Percentiles rank a stretch among this genome's conserved stretches.
phyloP scores from a whole-genome alignment of 2,329 filamentous ascomycete species.

The Tolypocladium album region DNA sequence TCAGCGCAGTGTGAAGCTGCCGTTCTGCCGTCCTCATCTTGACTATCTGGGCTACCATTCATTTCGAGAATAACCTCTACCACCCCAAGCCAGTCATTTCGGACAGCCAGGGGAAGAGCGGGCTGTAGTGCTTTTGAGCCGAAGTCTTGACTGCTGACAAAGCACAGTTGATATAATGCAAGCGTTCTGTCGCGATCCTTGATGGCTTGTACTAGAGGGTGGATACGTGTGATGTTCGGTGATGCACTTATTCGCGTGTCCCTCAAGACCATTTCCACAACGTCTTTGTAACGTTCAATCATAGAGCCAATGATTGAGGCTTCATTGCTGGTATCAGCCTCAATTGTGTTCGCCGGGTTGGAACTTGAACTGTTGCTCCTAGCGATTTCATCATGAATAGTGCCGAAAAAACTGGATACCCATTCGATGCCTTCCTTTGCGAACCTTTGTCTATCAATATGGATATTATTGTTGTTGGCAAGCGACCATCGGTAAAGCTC shows the following conservation, averaged over 20 bases:
- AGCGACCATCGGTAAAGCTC: slow-evolving; percentile 5
- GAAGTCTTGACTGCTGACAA: slow-evolving; percentile 1
- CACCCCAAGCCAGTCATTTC: slow-evolving; percentile 7
- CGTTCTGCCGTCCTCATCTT: slow-evolving; percentile 6
- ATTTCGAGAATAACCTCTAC: slow-evolving; percentile 5
- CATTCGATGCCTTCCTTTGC: slow-evolving; percentile 1
- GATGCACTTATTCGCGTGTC: background rate
- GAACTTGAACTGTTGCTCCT: background rate
- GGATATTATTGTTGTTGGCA: background rate
- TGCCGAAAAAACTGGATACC: background rate
- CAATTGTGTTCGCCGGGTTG: too few species aligned
- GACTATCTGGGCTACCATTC: slow-evolving; percentile 2
- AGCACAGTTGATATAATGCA: slow-evolving; percentile 3
- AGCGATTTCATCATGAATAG: background rate
- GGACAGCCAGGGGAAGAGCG: slow-evolving; percentile 5
- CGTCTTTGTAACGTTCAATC: slow-evolving; percentile 1
- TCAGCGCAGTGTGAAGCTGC: slow-evolving; percentile 7
- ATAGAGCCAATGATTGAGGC: background rate
- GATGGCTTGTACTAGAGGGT: slow-evolving; percentile 1
- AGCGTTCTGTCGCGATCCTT: background rate
- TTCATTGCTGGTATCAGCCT: background rate
- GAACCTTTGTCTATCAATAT: background rate
- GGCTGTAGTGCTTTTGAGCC: background rate
- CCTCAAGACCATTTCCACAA: background rate
- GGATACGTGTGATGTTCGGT: background rate